These are phyloP conservation scores for Phytophthora constricta DNA, from an alignment of 352 stramenopile genomes.

Conservation along the genomic window DNA sequence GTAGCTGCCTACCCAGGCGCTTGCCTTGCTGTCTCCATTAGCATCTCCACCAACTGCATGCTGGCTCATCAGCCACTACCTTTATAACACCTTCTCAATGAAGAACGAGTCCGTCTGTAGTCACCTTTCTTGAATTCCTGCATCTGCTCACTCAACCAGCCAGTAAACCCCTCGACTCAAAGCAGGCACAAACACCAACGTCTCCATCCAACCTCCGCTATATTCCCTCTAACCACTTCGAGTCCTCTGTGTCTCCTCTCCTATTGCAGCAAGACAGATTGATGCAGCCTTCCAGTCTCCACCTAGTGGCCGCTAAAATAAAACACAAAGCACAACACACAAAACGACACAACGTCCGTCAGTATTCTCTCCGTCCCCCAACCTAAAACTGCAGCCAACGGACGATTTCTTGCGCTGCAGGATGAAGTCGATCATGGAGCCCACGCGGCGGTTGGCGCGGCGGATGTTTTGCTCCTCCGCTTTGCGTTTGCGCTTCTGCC, in stretches of 20 bases:
- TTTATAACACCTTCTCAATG: slow-evolving; percentile 26
- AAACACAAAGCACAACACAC: too few relatives aligned
- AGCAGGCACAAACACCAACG: slow-evolving; percentile 15
- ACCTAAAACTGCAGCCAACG: too few relatives aligned
- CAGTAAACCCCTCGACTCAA: too few relatives aligned
- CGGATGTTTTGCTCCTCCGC: slow-evolving; percentile 80
- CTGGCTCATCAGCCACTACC: too few relatives aligned
- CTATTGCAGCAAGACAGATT: neutral
- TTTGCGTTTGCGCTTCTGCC: slow-evolving; percentile 84
- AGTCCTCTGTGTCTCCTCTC: neutral
- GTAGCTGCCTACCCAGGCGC: slow-evolving; percentile 6
- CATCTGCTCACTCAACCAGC: too few relatives aligned
- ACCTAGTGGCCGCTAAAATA: slow-evolving; percentile 30
- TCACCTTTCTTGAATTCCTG: too few relatives aligned
- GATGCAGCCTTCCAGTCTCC: neutral
- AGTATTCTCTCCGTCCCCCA: too few relatives aligned
- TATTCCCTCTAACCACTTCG: neutral
- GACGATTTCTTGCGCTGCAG: slow-evolving; percentile 83
- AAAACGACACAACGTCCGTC: neutral
- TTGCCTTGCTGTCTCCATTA: neutral
- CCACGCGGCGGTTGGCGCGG: slow-evolving; percentile 80
- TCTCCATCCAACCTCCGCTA: neutral
- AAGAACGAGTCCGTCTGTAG: slow-evolving; percentile 12
- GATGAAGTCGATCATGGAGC: slow-evolving; percentile 88
- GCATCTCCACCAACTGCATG: too few relatives aligned